Percentiles rank a stretch among this genome's conserved stretches.
Evolutionary conservation across 2,329 filamentous ascomycete genomes (phyloP).

Genomic region (Microsporum ferrugineum): DNA sequence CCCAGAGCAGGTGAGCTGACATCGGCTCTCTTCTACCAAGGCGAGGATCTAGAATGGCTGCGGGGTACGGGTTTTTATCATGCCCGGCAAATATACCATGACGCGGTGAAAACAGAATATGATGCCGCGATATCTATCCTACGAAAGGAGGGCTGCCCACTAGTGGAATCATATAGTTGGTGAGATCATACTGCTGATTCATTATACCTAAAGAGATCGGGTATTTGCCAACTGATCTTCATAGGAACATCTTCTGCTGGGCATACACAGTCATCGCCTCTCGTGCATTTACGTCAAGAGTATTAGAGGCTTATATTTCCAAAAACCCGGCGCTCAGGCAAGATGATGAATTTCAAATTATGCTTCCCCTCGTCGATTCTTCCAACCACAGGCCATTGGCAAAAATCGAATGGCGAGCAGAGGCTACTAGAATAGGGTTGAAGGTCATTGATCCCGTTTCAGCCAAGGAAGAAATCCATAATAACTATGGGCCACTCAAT

Average conservation of each 20-base stretch:
- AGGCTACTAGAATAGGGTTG: conserved; percentile 28
- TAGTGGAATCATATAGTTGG: conserved; percentile 20
- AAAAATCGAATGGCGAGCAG: conserved; percentile 47
- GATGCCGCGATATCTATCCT: neutral
- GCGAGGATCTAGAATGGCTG: conserved; percentile 46
- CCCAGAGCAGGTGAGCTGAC: conserved; percentile 52
- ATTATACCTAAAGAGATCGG: neutral
- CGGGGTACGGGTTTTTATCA: conserved; percentile 27
- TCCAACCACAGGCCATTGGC: conserved; percentile 58
- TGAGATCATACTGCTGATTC: conserved; percentile 14
- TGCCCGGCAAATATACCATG: conserved; percentile 14
- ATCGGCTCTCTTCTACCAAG: conserved; percentile 53
- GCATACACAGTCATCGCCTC: conserved; percentile 36
- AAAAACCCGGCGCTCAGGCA: conserved; percentile 27
- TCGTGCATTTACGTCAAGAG: conserved; percentile 35
- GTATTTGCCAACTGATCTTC: neutral
- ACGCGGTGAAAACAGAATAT: conserved; percentile 19
- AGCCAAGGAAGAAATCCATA: conserved; percentile 47
- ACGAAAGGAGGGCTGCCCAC: conserved; percentile 12
- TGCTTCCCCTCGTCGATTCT: conserved; percentile 60
- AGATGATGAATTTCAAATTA: conserved; percentile 52
- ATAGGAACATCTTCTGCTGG: conserved; percentile 37
- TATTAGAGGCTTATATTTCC: conserved; percentile 29
- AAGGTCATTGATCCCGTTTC: conserved; percentile 37
- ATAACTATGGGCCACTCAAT: conserved; percentile 66